Percentiles rank a stretch among this genome's conserved stretches.
These are phyloP conservation scores for Pleoardoris graminearum DNA, from an alignment of 2,329 filamentous ascomycete species.

Conservation along the genomic window DNA sequence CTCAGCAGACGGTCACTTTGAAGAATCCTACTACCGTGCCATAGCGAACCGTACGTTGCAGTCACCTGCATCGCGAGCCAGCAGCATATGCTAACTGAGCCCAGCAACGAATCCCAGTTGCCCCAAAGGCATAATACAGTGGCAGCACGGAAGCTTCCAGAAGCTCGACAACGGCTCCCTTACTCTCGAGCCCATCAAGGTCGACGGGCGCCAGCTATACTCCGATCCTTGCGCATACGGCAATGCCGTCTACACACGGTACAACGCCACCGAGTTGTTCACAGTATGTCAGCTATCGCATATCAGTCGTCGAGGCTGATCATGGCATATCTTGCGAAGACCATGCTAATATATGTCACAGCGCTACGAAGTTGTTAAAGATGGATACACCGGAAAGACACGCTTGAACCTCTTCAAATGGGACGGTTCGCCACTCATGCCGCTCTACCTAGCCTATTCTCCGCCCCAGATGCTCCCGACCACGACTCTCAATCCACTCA, in stretches of 20 bases:
- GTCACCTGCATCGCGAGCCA: neutral
- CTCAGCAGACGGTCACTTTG: conserved; percentile 67
- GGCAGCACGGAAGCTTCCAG: conserved; percentile 69
- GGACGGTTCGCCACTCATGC: conserved; percentile 67
- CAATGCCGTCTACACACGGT: conserved; percentile 64
- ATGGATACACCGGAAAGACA: conserved; percentile 64
- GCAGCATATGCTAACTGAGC: conserved; percentile 23
- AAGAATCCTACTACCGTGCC: conserved; percentile 71
- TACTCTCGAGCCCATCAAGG: conserved; percentile 61
- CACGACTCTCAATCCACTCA: conserved; percentile 62
- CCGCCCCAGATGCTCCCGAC: conserved; percentile 73
- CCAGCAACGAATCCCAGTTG: conserved; percentile 63
- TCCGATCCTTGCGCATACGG: conserved; percentile 66
- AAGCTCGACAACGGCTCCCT: conserved; percentile 62
- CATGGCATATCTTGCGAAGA: neutral
- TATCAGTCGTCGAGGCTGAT: neutral
- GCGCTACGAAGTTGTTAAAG: conserved; percentile 54
- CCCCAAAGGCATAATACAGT: conserved; percentile 69
- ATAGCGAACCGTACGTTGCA: conserved; percentile 65
- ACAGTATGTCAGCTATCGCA: conserved; percentile 51
- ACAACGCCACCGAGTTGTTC: conserved; percentile 67
- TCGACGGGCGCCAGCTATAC: conserved; percentile 69
- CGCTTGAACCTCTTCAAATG: conserved; percentile 67
- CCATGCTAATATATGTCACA: conserved; percentile 20
- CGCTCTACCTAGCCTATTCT: conserved; percentile 66